These are phyloP conservation scores for Fusarium lyarnte DNA, from an alignment of 2,329 filamentous ascomycete genomes.

Conservation along the genomic window DNA sequence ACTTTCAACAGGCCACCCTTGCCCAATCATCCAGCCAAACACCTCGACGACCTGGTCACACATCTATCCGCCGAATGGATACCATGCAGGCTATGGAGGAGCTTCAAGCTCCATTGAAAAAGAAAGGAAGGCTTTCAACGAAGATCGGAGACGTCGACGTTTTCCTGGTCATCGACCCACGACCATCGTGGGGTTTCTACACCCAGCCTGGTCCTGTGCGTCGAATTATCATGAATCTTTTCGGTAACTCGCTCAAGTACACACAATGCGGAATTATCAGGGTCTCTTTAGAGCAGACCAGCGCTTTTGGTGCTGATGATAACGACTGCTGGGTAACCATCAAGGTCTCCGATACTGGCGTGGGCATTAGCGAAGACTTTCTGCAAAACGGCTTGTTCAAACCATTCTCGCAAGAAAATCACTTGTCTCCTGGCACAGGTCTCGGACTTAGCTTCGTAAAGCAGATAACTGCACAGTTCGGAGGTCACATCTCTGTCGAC, in stretches of 20 bases:
- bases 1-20: conserved; percentile 47
- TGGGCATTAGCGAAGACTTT: conserved; percentile 72
- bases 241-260: conserved; percentile 72
- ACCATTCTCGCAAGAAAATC: conserved; percentile 72
- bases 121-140: not conserved
- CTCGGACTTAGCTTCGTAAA: conserved; percentile 73
- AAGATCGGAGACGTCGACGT: conserved; percentile 40
- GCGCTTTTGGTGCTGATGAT: not conserved
- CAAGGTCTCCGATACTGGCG: conserved; percentile 70
- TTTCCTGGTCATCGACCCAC: conserved; percentile 53
- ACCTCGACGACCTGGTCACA: conserved; percentile 17
- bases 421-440: conserved; percentile 67
- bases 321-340: conserved; percentile 45
- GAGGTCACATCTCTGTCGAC: conserved; percentile 67
- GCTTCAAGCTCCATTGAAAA: not conserved
- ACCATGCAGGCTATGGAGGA: conserved; percentile 55
- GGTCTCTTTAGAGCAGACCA: conserved; percentile 42
- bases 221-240: conserved; percentile 70
- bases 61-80: conserved; percentile 36
- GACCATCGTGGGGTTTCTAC: conserved; percentile 61
- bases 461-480: conserved; percentile 65
- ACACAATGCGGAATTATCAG: conserved; percentile 52
- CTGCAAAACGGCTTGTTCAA: conserved; percentile 68
- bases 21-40: conserved; percentile 23
- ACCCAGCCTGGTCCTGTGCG: conserved; percentile 62